A percentile compares a stretch with the other conserved stretches of the same genome.
Conservation (phyloP, 768 basidiomycete species). For the Hygrophorus pudorinus region DNA sequence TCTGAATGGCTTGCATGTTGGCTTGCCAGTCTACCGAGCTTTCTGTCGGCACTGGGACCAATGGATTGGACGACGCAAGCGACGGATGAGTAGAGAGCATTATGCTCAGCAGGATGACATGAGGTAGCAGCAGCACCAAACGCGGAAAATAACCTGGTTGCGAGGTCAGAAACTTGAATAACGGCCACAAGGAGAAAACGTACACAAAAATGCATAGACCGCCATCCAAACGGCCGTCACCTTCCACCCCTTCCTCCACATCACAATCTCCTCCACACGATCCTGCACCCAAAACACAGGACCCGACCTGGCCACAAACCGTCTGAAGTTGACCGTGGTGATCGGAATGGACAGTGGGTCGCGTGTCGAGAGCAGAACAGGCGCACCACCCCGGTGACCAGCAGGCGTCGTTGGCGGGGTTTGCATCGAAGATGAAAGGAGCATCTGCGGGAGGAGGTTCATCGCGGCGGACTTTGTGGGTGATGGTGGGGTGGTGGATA, state of each 20-base stretch:
- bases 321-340: constrained; percentile 69
- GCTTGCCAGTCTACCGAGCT: constrained; percentile 75
- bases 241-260: constrained; percentile 74
- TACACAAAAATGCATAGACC: constrained; percentile 72
- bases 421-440: constrained; percentile 18
- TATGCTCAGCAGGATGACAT: constrained; percentile 47
- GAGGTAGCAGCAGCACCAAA: constrained; percentile 61
- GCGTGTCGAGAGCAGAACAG: constrained; percentile 41
- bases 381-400: constrained; percentile 15
- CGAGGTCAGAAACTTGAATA: neutral
- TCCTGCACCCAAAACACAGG: constrained; percentile 89
- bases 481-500: constrained; percentile 19
- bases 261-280: constrained; percentile 70
- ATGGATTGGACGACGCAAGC: constrained; percentile 14
- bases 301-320: constrained; percentile 68
- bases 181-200: constrained; percentile 18
- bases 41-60: constrained; percentile 28
- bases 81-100: constrained; percentile 59
- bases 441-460: constrained; percentile 30
- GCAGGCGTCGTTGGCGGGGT: constrained; percentile 14
- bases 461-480: constrained; percentile 18
- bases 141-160: constrained; percentile 66
- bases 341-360: constrained; percentile 72
- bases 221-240: constrained; percentile 69
- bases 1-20: constrained; percentile 84